Evolutionary conservation across 2,329 filamentous ascomycete species (phyloP), one percentile per base, ranked within the genome.

Genomic region (Pestalotiopsis sp.): DNA sequence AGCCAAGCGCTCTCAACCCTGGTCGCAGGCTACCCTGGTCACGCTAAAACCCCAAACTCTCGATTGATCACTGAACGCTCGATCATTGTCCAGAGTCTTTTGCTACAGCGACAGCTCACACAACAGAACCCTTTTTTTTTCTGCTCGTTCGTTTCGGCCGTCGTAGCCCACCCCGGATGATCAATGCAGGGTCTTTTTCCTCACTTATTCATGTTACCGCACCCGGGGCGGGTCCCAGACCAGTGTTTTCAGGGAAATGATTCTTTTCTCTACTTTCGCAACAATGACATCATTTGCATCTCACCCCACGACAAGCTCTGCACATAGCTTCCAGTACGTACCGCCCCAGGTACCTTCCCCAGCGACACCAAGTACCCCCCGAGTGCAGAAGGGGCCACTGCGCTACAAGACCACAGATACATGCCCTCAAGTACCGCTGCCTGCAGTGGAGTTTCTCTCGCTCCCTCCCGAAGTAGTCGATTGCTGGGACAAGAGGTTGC

Each of bases 21-120:
- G n/a, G 61, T 38, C 36, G 20, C 61, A 45, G 23, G 7, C 20
- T 23, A 25, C 61, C 61, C 61, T 41, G n/a, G n/a, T 27, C 39
- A 14, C 25, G n/a, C 23, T 59, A 17, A 27, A 58, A 45, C 52
- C 63, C 64, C 31, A 17, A 66, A 68, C 25, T 17, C 11, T 68
- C 67, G 67, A 68, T 68, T 65, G 27, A 66, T 36, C 38, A 61
- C 67, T 39, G 12, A 23, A 23, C 41, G 27, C 62, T 66, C 67
- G 67, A 68, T 68, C 67, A 1, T 38, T 9, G 27, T 23, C 9
- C 6, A 9, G 23, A 39, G n/a, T 66, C 52, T 56, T 38, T 11
- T 23, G 25, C n/a, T 12, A 31, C 61, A 38, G 39, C 61, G 39
- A 64, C 61, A 49, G 11, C 38, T 64, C 41, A 64, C 61, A 64